Base-by-base conservation (phyloP, 2,329 filamentous ascomycete genomes). In the Fusarium caatingaense region DNA sequence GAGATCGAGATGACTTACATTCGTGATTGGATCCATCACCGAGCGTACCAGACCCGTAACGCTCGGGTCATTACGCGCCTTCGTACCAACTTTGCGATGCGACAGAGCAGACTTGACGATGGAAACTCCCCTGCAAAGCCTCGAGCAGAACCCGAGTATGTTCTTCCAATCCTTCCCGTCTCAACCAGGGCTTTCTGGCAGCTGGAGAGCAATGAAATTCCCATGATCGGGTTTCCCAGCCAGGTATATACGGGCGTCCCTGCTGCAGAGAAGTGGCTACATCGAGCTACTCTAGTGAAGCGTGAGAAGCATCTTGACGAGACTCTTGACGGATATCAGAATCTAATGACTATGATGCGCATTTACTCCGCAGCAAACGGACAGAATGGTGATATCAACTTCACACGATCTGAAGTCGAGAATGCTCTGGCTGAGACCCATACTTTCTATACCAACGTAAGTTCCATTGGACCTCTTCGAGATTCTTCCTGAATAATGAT, bases 301-400 rank as follows among this genome's bases (percentile, higher is more conserved):
- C 56, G 66, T 0, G 68, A 69, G 45, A 68, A 48, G 23, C 66
- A 68, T 20, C 58, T 71, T 6, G 57, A 67, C 10, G 40, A 23
- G 0, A 8, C 53, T 0, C 32, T 70, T 8, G 47, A 44, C 2
- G 15, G 12, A 2, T 70, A 57, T 34, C 48, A 60, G 2, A 47
- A 13, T 0, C 55, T 68, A 1, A 55, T 71, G 59, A 30, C 27
- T 1, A 55, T 41, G 20, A 34, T 63, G 23, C 18, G 37, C 1
- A 48, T 28, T 3, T 71, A 68, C 28, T 71, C 60, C 0, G 41
- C 45, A 12, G 28, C 21, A 5, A 55, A 42, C 3, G 37, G 44
- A 0, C 41, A 15, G 2, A 25, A 40, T 1, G 23, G 10, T 2
- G 3, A 47, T 2, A 34, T 54, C 11, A 7, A 20, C 2, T 49